A percentile compares a stretch with the other conserved stretches of the same genome.
Conservation (phyloP, 2,329 filamentous ascomycete species). For the Stemphylium lycopersici region DNA sequence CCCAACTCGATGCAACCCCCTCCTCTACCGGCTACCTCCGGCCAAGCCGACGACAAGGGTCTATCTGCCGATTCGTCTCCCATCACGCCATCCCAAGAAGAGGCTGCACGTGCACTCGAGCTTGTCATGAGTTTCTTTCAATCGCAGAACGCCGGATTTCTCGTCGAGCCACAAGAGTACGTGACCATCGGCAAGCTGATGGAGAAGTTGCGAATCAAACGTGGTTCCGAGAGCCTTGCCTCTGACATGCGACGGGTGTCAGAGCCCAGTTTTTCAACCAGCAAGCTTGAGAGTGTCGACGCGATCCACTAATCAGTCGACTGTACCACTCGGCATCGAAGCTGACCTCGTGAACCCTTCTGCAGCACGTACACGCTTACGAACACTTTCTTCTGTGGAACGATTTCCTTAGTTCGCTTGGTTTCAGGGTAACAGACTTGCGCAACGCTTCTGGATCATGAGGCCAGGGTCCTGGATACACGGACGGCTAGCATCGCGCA, state of each 20-base stretch:
- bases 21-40: slow-evolving; percentile 51
- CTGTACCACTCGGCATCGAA: slow-evolving; percentile 11
- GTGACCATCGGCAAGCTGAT: slow-evolving; percentile 79
- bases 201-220: slow-evolving; percentile 79
- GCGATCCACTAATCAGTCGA: slow-evolving; percentile 31
- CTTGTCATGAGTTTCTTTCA: slow-evolving; percentile 83
- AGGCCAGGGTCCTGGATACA: slow-evolving; percentile 15
- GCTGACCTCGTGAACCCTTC: slow-evolving; percentile 14
- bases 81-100: slow-evolving; percentile 76
- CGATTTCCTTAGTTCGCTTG: slow-evolving; percentile 13
- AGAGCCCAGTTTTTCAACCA: slow-evolving; percentile 40
- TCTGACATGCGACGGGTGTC: slow-evolving; percentile 44
- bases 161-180: slow-evolving; percentile 79
- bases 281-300: slow-evolving; percentile 42
- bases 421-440: slow-evolving; percentile 25
- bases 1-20: slow-evolving; percentile 55
- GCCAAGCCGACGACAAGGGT: slow-evolving; percentile 28
- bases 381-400: slow-evolving; percentile 17
- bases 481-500: slow-evolving; percentile 19
- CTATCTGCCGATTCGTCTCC: slow-evolving; percentile 50
- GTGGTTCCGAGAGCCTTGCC: slow-evolving; percentile 48
- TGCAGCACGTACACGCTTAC: slow-evolving; percentile 19
- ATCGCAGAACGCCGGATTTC: slow-evolving; percentile 69
- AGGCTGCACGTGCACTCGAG: slow-evolving; percentile 81
- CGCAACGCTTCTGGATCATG: slow-evolving; percentile 25